Evolutionary conservation across 352 stramenopile genomes (phyloP), one percentile per base, ranked within the genome.

Genomic region (Phytophthora litchii): DNA sequence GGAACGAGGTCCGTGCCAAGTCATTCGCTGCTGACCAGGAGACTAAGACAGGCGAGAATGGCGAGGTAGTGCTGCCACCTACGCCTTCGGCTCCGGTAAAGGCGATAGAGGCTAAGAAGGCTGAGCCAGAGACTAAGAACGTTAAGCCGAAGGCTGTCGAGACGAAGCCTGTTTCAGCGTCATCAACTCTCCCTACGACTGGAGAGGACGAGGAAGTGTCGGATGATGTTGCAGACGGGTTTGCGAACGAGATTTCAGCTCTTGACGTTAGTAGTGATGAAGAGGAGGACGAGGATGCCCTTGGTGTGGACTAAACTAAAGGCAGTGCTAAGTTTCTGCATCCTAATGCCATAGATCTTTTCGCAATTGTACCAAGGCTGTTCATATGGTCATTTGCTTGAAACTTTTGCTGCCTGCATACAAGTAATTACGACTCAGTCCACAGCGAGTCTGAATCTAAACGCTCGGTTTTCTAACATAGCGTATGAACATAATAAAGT

Each of bases 201-300:
- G 61, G 62, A 23, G 65, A 75, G 12, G 86, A 92, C 27, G 86
- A 95, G 59, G 72, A 89, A 36, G 78, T 95, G 14, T 64, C 74
- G 14, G 78, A 89, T n/a, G 68, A 83, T 45, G 55, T 90, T 41
- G 86, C 86, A n/a, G 75, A 78, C 13, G 69, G 74, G 27, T 58
- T 95, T 21, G 69, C 80, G 14, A 76, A 76, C 47, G 86, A 93
- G 56, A 91, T 92, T 57, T 74, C 66, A 35, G 72, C 74, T 23
- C 53, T 95, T 13, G 86, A 95, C 38, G 86, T 95, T n/a, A 93
- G 83, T 55, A 95, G 83, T 25, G 83, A 93, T 50, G 86, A 95
- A 65, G 85, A 92, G 19, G 60, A 87, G 31, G 65, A 85, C 4
- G 72, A 83, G 16, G 67, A 73, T 10, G 60, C 74, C 16, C 47